Conservation (phyloP, 2,329 filamentous ascomycete species). For the Orbilia ellipsospora region DNA sequence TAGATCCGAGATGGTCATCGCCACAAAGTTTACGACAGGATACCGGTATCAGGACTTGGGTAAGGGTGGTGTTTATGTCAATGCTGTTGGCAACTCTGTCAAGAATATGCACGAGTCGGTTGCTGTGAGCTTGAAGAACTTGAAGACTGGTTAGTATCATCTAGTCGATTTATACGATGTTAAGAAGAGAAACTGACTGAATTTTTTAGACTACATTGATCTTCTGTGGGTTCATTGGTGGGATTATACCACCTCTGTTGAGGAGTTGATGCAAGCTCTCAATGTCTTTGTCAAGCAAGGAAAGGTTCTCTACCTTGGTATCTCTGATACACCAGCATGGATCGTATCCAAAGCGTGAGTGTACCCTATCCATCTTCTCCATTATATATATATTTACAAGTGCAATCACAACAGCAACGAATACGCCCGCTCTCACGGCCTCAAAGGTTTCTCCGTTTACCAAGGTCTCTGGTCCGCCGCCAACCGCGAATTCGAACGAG, state of each 20-base stretch:
- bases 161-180: no score
- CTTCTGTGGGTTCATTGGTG: constrained; percentile 74
- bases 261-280: constrained; percentile 76
- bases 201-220: constrained; percentile 74
- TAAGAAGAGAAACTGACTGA: neutral
- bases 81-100: constrained; percentile 70
- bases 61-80: constrained; percentile 66
- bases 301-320: constrained; percentile 75
- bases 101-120: constrained; percentile 72
- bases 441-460: constrained; percentile 76
- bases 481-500: constrained; percentile 74
- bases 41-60: constrained; percentile 65
- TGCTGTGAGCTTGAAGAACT: constrained; percentile 69
- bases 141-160: constrained; percentile 63
- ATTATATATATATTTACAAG: no score
- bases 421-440: constrained; percentile 76
- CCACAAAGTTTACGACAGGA: constrained; percentile 75
- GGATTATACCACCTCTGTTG: constrained; percentile 74
- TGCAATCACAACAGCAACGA: constrained; percentile 64
- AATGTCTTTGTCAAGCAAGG: constrained; percentile 71
- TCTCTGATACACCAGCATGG: constrained; percentile 78
- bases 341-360: constrained; percentile 69
- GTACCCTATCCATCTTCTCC: neutral
- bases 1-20: constrained; percentile 76
- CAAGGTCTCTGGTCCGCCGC: constrained; percentile 73